These are phyloP conservation scores for Aschersonia sp. DNA, from an alignment of 2,329 filamentous ascomycete species.

Conservation along the genomic window DNA sequence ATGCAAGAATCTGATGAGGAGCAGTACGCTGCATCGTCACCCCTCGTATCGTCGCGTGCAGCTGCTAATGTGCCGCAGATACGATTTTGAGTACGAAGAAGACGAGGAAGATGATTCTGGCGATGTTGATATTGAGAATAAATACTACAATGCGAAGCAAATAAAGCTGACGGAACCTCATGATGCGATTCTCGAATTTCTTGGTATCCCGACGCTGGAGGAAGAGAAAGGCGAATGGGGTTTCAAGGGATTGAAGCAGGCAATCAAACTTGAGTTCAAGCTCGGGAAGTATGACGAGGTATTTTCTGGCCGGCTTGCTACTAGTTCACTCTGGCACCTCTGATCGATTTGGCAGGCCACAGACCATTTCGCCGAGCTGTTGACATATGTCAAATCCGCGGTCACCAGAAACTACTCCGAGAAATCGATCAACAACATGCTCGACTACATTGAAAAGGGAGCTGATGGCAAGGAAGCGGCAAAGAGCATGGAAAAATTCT, in stretches of 20 bases:
- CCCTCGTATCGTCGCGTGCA: neutral
- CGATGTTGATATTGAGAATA: slow-evolving; percentile 95
- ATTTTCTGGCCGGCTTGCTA: too few species aligned
- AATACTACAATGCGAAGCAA: slow-evolving; percentile 99
- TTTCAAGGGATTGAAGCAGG: slow-evolving; percentile 95
- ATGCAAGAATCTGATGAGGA: slow-evolving; percentile 34
- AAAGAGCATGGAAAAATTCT: slow-evolving; percentile 86
- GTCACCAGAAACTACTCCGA: slow-evolving; percentile 97
- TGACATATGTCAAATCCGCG: slow-evolving; percentile 93
- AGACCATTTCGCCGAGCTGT: slow-evolving; percentile 83
- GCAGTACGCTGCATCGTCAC: slow-evolving; percentile 16
- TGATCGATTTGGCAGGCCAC: slow-evolving; percentile 45
- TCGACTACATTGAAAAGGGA: slow-evolving; percentile 95
- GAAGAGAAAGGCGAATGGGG: slow-evolving; percentile 95
- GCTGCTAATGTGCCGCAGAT: slow-evolving; percentile 30
- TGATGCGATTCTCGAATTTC: slow-evolving; percentile 80
- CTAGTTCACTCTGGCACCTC: neutral
- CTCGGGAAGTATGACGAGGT: slow-evolving; percentile 80
- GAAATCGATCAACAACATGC: slow-evolving; percentile 98
- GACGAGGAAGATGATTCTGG: slow-evolving; percentile 78
- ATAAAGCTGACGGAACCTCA: slow-evolving; percentile 77
- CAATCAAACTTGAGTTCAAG: slow-evolving; percentile 92
- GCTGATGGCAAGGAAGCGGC: slow-evolving; percentile 52
- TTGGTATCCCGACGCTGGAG: slow-evolving; percentile 75
- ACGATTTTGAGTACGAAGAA: slow-evolving; percentile 95